phyloP scores from a whole-genome alignment of 2,329 filamentous ascomycete genomes.

The Alternaria consortialis region DNA sequence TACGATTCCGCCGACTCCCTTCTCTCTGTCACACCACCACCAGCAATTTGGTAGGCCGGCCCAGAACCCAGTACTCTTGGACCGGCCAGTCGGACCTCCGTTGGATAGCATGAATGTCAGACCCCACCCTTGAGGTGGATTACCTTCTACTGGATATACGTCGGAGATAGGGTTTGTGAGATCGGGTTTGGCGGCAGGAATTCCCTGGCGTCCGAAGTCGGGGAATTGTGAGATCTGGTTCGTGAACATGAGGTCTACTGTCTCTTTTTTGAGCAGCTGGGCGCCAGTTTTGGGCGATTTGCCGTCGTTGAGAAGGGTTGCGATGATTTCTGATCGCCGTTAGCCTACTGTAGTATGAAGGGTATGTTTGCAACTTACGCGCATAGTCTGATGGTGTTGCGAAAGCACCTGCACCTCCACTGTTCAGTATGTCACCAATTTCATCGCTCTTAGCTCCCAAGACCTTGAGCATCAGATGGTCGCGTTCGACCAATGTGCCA shows the following conservation, averaged over 20 bases:
- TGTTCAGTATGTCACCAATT: constrained; percentile 61
- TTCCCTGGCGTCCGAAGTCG: constrained; percentile 57
- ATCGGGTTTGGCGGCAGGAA: constrained; percentile 60
- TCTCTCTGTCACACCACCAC: constrained; percentile 69
- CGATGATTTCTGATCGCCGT: constrained; percentile 61
- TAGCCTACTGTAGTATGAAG: constrained; percentile 11
- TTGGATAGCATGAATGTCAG: constrained; percentile 65
- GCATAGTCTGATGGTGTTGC: constrained; percentile 67
- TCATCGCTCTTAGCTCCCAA: constrained; percentile 55
- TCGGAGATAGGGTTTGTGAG: constrained; percentile 61
- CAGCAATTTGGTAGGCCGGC: constrained; percentile 67
- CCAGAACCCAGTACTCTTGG: constrained; percentile 61
- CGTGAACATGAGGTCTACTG: constrained; percentile 70
- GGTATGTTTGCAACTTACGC: constrained; percentile 51
- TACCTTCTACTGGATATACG: constrained; percentile 56
- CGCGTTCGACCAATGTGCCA: constrained; percentile 49
- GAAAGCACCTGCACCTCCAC: constrained; percentile 69
- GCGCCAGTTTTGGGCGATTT: constrained; percentile 64
- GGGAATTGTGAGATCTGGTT: constrained; percentile 67
- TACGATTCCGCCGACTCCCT: constrained; percentile 59
- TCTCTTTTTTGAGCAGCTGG: constrained; percentile 64
- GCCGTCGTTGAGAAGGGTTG: constrained; percentile 70
- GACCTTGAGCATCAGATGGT: constrained; percentile 62
- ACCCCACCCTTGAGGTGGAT: constrained; percentile 70
- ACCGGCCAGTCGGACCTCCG: constrained; percentile 34